Evolutionary conservation across 2,329 filamentous ascomycete genomes (phyloP).

Genomic region (Sporothrix brasiliensis): DNA sequence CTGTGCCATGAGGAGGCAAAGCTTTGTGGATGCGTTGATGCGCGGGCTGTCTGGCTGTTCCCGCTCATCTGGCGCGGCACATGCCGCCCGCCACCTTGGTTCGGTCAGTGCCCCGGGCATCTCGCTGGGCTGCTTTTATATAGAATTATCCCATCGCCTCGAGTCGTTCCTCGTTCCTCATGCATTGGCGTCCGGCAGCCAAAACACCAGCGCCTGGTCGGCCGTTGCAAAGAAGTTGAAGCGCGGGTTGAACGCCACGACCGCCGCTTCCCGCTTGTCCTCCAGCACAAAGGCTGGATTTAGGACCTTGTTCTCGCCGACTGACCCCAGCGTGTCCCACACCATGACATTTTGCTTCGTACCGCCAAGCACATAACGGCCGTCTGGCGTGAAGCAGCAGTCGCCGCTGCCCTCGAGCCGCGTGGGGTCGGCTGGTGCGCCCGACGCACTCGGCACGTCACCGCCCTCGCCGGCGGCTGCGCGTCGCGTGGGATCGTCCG

Average conservation of each 20-base stretch:
- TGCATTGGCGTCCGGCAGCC: slow-evolving; percentile 69
- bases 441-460: slow-evolving; percentile 40
- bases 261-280: slow-evolving; percentile 68
- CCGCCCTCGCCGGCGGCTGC: slow-evolving; percentile 56
- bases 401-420: slow-evolving; percentile 68
- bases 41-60: no score
- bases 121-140: no score
- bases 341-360: slow-evolving; percentile 72
- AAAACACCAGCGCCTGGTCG: slow-evolving; percentile 80
- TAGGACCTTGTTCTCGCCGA: slow-evolving; percentile 60
- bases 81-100: no score
- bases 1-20: no score
- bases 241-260: slow-evolving; percentile 85
- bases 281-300: slow-evolving; percentile 66
- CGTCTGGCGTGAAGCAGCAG: slow-evolving; percentile 86
- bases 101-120: no score
- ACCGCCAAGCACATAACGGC: slow-evolving; percentile 85
- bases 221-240: slow-evolving; percentile 91
- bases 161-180: slow-evolving; percentile 37
- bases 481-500: slow-evolving; percentile 56
- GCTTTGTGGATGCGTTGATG: no score
- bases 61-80: no score
- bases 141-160: no score
- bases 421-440: slow-evolving; percentile 39
- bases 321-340: slow-evolving; percentile 74